Evolutionary conservation across 148 eudicot genomes (phyloP).

Genomic region (Rhododendron williamsianum): DNA sequence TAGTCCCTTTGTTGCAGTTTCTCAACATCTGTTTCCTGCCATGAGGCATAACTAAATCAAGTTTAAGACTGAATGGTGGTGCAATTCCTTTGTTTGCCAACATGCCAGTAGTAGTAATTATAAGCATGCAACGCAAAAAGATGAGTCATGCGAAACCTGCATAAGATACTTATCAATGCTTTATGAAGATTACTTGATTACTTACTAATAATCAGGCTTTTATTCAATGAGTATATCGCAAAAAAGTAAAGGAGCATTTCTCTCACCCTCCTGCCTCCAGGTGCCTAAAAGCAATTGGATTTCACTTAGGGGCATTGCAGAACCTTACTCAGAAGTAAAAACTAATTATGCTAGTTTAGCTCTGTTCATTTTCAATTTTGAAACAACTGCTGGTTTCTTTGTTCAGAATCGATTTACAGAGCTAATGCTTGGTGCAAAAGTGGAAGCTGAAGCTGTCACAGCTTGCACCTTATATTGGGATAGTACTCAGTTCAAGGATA

Average conservation of each 20-base stretch:
- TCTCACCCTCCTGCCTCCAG: neutral
- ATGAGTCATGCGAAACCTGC: neutral
- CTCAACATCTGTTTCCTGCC: slow-evolving; percentile 95
- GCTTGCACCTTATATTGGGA: neutral
- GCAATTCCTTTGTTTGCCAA: neutral
- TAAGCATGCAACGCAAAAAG: neutral
- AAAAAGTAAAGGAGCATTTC: neutral
- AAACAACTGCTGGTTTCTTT: neutral
- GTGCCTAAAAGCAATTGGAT: neutral
- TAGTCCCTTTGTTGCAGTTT: slow-evolving; percentile 96
- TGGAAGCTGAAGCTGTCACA: neutral
- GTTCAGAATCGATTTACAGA: neutral
- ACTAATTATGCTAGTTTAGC: neutral
- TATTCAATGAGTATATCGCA: neutral
- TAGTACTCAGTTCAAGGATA: neutral
- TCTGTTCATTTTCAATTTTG: neutral
- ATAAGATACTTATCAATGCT: neutral
- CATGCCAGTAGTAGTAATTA: neutral
- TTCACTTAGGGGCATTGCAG: neutral
- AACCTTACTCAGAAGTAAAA: neutral
- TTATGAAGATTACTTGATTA: neutral
- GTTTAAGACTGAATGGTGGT: slow-evolving; percentile 12
- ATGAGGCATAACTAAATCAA: slow-evolving; percentile 22
- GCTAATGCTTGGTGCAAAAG: neutral
- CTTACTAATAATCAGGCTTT: neutral